Conservation (phyloP, 768 basidiomycete species). For the Boletus rufocinnamomeus region DNA sequence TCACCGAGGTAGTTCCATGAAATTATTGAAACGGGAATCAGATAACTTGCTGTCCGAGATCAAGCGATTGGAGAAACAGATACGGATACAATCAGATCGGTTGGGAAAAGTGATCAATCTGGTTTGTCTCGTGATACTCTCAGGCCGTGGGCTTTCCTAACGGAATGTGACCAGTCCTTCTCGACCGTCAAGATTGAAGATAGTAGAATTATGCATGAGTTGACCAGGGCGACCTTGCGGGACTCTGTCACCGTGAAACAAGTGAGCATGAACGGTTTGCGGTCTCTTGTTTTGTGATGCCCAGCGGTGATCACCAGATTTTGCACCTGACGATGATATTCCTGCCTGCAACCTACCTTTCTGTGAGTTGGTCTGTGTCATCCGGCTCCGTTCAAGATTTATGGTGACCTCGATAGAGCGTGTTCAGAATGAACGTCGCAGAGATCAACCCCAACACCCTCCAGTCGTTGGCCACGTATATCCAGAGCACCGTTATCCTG, state of each 20-base stretch:
- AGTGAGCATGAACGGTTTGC: slow-evolving; percentile 5
- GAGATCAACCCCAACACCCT: slow-evolving; percentile 32
- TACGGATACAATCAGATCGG: slow-evolving; percentile 29
- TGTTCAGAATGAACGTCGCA: slow-evolving; percentile 32
- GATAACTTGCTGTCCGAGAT: slow-evolving; percentile 42
- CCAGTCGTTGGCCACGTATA: slow-evolving; percentile 41
- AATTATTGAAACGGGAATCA: slow-evolving; percentile 23
- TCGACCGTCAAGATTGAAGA: slow-evolving; percentile 60
- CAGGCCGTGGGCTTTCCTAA: background rate
- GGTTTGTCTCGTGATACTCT: slow-evolving; percentile 18
- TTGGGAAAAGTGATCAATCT: slow-evolving; percentile 34
- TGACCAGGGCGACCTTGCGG: slow-evolving; percentile 48
- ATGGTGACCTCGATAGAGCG: slow-evolving; percentile 30
- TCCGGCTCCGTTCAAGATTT: background rate
- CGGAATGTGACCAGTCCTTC: slow-evolving; percentile 46
- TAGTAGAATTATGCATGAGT: slow-evolving; percentile 49
- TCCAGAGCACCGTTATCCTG: slow-evolving; percentile 47
- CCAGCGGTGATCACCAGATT: slow-evolving; percentile 36
- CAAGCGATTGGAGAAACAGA: slow-evolving; percentile 38
- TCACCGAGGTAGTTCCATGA: slow-evolving; percentile 9
- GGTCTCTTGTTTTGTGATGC: background rate
- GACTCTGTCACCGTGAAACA: slow-evolving; percentile 45
- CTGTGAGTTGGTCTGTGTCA: slow-evolving; percentile 19
- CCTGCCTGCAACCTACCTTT: slow-evolving; percentile 52
- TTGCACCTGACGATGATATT: slow-evolving; percentile 64